A percentile compares a stretch with the other conserved stretches of the same genome.
These are phyloP conservation scores for Alternaria postmessia DNA, from an alignment of 2,329 filamentous ascomycete species.

Conservation along the genomic window DNA sequence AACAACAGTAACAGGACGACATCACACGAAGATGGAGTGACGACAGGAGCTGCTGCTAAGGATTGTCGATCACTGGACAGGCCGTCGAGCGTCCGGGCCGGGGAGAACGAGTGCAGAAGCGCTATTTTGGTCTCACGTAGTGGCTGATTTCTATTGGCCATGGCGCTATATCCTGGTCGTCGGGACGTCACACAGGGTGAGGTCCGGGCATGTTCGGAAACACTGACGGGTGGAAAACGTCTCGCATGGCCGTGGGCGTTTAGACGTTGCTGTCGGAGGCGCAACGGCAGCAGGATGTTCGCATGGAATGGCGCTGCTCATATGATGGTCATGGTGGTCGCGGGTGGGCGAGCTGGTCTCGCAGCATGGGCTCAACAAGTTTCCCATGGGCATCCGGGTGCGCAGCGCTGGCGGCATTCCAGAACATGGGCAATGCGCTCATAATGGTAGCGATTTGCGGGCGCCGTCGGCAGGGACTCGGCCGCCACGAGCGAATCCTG, in stretches of 20 bases:
- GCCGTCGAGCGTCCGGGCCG: slow-evolving; percentile 12
- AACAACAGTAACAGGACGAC: neutral
- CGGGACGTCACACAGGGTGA: slow-evolving; percentile 18
- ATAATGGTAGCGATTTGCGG: slow-evolving; percentile 31
- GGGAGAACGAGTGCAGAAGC: slow-evolving; percentile 13
- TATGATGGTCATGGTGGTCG: neutral
- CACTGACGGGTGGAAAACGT: slow-evolving; percentile 11
- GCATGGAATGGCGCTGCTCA: slow-evolving; percentile 1
- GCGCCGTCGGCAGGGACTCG: slow-evolving; percentile 26
- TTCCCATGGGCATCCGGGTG: slow-evolving; percentile 2
- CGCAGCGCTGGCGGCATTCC: slow-evolving; percentile 24
- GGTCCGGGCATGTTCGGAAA: slow-evolving; percentile 18
- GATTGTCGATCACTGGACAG: slow-evolving; percentile 16
- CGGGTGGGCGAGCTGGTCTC: neutral
- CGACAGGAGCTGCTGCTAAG: slow-evolving; percentile 16
- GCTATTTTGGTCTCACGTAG: slow-evolving; percentile 19
- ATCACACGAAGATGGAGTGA: slow-evolving; percentile 18
- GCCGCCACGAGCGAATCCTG: slow-evolving; percentile 20
- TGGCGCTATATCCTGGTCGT: neutral
- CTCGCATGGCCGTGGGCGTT: slow-evolving; percentile 15
- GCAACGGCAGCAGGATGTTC: slow-evolving; percentile 2
- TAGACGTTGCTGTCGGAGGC: slow-evolving; percentile 6
- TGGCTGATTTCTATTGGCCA: slow-evolving; percentile 11
- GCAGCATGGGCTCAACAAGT: slow-evolving; percentile 2
- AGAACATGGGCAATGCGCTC: slow-evolving; percentile 23